Conservation (phyloP, 345 rosid genomes). For the Gossypium mustelinum region DNA sequence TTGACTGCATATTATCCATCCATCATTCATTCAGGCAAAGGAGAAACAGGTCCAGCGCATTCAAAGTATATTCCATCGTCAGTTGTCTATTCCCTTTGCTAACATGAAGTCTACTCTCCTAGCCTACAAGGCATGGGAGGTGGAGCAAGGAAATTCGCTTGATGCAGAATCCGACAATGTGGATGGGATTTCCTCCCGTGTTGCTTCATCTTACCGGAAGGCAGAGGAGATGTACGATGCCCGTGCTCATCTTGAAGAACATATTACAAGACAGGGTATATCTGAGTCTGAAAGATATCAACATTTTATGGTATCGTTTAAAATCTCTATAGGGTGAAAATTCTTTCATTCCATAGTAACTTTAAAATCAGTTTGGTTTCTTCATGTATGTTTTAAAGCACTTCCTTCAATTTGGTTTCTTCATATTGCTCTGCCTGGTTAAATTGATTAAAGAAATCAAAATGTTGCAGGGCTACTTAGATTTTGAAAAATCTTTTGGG, state of each 20-base stretch:
- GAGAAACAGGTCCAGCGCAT: conserved; percentile 62
- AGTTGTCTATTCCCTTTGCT: conserved; percentile 68
- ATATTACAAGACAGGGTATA: conserved; percentile 47
- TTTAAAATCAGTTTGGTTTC: conserved; percentile 3
- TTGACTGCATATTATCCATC: neutral
- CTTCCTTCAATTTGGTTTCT: neutral
- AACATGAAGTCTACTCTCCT: conserved; percentile 49
- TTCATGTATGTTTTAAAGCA: neutral
- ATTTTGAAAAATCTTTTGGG: conserved; percentile 70
- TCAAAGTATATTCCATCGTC: conserved; percentile 70
- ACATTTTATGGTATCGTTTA: conserved; percentile 50
- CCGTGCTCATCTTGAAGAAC: conserved; percentile 69
- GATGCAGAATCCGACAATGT: conserved; percentile 51
- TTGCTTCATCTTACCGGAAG: conserved; percentile 64
- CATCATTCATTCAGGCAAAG: conserved; percentile 42
- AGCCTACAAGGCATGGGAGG: conserved; percentile 85
- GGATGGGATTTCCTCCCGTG: conserved; percentile 53
- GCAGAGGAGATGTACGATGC: conserved; percentile 64
- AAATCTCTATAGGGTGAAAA: neutral
- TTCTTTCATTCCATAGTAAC: conserved; percentile 4
- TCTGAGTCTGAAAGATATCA: conserved; percentile 68
- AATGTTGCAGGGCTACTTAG: conserved; percentile 62
- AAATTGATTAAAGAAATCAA: neutral
- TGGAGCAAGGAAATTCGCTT: conserved; percentile 57
- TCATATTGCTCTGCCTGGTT: conserved; percentile 1